Base-by-base conservation (phyloP, 768 basidiomycete species). In the Suillus fuscotomentosus region DNA sequence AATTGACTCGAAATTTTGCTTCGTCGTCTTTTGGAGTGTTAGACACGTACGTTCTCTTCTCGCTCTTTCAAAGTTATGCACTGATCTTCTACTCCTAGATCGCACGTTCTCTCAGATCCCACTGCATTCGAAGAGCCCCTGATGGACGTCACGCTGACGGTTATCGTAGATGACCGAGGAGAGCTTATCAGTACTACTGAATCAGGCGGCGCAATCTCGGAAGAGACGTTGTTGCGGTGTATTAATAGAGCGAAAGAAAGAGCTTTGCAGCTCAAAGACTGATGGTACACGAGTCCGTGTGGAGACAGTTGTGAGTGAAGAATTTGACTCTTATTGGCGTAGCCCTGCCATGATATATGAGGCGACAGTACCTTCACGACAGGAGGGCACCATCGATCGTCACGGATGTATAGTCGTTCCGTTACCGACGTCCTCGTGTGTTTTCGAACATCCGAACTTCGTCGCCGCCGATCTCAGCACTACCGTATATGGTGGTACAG, bases 61-160 rank as follows among this genome's bases (percentile, higher is more conserved):
- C 9, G 10, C 41, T 43, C 4, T 22, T 15, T 20, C 24, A 31
- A 31, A 42, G 27, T 41, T 13, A 42, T 17, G 15, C 17, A 13
- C 24, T 11, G 11, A 34, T 15, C 5, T 10, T 36, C 36, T 31
- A 20, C 11, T 13, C 70, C 53, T 3, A 59, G 64, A 39, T 83
- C 84, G 57, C 80, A 85, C 31, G 73, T 96, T 11, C 78, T 98
- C 5, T 81, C 88, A 0, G 97, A 99, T 75, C 92, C 95, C 1
- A 91, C 94, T 0, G 82, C 94, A 1, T 97, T 97, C 74, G 97
- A 99, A 77, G 90, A 95, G 68, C 91, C 93, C 0, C 81, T 97
- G 8, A 84, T 95, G 61, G 87, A 91, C 15, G 88, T 92, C 0
- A 83, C 84, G 0, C 71, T 95, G 62, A 86, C 88, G 2, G 74